These are phyloP conservation scores for Teratosphaeria epicoccoides DNA, from an alignment of 2,329 filamentous ascomycete species.

Conservation along the genomic window DNA sequence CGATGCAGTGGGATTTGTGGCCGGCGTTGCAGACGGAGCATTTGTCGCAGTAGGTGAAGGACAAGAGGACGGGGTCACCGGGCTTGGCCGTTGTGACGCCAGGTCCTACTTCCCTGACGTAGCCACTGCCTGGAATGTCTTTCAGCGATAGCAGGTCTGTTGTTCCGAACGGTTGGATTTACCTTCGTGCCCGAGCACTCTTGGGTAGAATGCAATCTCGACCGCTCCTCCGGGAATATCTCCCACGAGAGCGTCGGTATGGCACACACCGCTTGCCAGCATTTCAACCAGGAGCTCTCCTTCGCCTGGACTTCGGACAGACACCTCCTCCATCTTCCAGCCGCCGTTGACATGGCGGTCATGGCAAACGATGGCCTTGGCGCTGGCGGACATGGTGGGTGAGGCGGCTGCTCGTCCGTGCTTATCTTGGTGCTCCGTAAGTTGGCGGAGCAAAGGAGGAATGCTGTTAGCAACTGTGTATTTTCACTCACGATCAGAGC, in stretches of 20 bases:
- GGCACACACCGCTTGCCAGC: slow-evolving; percentile 44
- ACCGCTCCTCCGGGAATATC: slow-evolving; percentile 25
- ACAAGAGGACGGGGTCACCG: slow-evolving; percentile 39
- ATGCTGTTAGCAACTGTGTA: slow-evolving; percentile 20
- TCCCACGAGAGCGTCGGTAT: slow-evolving; percentile 43
- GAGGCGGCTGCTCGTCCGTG: slow-evolving; percentile 3
- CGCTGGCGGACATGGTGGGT: slow-evolving; percentile 13
- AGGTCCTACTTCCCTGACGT: slow-evolving; percentile 36
- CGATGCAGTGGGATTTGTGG: slow-evolving; percentile 38
- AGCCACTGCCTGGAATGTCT: slow-evolving; percentile 30
- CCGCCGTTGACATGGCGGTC: slow-evolving; percentile 27
- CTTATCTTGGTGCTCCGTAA: slow-evolving; percentile 18
- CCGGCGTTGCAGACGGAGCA: slow-evolving; percentile 41
- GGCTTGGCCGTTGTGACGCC: slow-evolving; percentile 32
- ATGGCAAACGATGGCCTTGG: slow-evolving; percentile 30
- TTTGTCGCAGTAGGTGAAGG: slow-evolving; percentile 36
- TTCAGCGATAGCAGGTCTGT: background rate
- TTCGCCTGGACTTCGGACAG: slow-evolving; percentile 26
- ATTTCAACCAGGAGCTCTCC: slow-evolving; percentile 45
- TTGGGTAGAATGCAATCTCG: slow-evolving; percentile 34
- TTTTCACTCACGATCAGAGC: slow-evolving; percentile 7
- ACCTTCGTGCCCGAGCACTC: slow-evolving; percentile 46
- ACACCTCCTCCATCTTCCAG: slow-evolving; percentile 33
- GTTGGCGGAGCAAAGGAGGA: slow-evolving; percentile 14
- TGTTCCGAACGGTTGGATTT: background rate